Evolutionary conservation across 192 early-diverging fungal species (phyloP).

Genomic region (Coemansia brasiliensis): DNA sequence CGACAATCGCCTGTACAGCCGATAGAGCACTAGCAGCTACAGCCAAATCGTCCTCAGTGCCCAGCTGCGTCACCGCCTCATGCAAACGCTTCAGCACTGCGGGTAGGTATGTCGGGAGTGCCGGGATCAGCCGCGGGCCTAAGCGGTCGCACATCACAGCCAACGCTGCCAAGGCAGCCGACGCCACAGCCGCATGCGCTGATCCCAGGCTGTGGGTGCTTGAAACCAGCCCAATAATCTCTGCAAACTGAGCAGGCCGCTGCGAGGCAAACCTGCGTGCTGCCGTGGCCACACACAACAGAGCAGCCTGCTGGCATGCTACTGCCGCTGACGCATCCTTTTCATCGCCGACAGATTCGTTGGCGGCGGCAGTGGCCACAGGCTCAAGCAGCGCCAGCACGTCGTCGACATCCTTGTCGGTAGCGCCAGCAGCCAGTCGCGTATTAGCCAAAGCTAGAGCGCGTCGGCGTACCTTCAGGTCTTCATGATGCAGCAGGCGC

Average conservation of each 20-base stretch:
- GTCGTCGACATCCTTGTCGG: constrained; percentile 26
- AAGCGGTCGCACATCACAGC: constrained; percentile 62
- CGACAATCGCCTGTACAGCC: constrained; percentile 48
- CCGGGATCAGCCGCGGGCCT: constrained; percentile 75
- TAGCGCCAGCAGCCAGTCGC: constrained; percentile 45
- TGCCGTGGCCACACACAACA: constrained; percentile 78
- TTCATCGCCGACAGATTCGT: constrained; percentile 20
- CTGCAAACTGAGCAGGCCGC: constrained; percentile 63
- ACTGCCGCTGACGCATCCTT: constrained; percentile 20
- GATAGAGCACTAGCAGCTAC: constrained; percentile 40
- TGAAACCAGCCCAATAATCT: constrained; percentile 58
- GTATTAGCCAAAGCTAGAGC: constrained; percentile 75
- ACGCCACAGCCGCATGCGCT: constrained; percentile 28
- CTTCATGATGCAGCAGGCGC: constrained; percentile 60
- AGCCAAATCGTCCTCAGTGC: constrained; percentile 45
- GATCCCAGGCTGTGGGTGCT: constrained; percentile 50
- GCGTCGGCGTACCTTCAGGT: constrained; percentile 68
- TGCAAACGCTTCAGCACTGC: constrained; percentile 62
- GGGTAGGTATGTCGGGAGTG: constrained; percentile 83
- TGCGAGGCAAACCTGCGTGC: constrained; percentile 63
- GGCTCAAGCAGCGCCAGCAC: constrained; percentile 38
- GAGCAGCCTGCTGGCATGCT: constrained; percentile 70
- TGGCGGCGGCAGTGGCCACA: constrained; percentile 16
- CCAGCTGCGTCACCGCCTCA: constrained; percentile 20
- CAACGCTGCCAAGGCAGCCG: constrained; percentile 52